Evolutionary conservation across 2,329 filamentous ascomycete species (phyloP).

Genomic region (Myriosclerotinia duriaeana): DNA sequence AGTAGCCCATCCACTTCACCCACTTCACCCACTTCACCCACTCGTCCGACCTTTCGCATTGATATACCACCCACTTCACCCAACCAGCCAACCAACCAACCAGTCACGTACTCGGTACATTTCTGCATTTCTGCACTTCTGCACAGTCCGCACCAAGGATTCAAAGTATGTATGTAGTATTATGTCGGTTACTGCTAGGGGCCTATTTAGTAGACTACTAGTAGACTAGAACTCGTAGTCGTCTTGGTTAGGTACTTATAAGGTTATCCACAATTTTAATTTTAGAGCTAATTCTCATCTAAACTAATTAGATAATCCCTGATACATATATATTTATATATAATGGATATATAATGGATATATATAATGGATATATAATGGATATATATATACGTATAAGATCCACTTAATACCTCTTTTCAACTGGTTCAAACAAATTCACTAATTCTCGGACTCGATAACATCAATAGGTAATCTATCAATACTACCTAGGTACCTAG

Average conservation of each 20-base stretch:
- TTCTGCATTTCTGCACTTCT: background rate
- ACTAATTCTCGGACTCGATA: constrained; percentile 5
- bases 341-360: too few species aligned
- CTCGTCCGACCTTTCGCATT: background rate
- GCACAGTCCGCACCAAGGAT: constrained; percentile 10
- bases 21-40: background rate
- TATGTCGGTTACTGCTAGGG: background rate
- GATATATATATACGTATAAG: background rate
- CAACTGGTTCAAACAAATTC: constrained; percentile 21
- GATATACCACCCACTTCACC: background rate
- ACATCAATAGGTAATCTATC: background rate
- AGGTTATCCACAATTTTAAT: constrained; percentile 6
- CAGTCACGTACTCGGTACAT: background rate
- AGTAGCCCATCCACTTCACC: background rate
- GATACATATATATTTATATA: background rate
- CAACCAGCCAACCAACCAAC: background rate
- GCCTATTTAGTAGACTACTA: too few species aligned
- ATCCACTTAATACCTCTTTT: constrained; percentile 12
- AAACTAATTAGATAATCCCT: background rate
- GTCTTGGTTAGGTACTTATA: too few species aligned
- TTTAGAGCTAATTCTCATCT: background rate
- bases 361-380: too few species aligned
- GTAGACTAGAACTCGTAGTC: too few species aligned
- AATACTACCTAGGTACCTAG: too few species aligned
- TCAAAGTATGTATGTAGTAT: background rate